Percentiles rank a stretch among this genome's conserved stretches.
Evolutionary conservation across 148 eudicot genomes (phyloP).

Genomic region (Nepenthes mirabilis): DNA sequence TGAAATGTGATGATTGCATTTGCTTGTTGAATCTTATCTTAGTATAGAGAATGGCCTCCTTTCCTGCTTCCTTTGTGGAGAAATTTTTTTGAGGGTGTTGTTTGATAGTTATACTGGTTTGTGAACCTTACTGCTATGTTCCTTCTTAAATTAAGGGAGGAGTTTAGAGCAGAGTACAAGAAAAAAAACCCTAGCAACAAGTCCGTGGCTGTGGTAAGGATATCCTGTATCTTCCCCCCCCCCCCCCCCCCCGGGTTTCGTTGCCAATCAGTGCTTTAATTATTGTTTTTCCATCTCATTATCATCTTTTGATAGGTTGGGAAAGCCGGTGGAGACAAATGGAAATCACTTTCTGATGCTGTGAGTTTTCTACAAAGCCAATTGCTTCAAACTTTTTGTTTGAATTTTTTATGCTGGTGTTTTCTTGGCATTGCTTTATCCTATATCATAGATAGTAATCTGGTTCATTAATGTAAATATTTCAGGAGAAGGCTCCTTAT

Average conservation of each 20-base stretch:
- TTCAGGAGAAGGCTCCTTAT: conserved; percentile 16
- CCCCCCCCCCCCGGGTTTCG: too few species aligned
- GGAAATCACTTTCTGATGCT: conserved; percentile 16
- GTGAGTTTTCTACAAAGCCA: conserved; percentile 10
- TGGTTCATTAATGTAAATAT: not conserved
- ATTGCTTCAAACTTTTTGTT: not conserved
- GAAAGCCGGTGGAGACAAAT: conserved; percentile 10
- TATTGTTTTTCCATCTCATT: not conserved
- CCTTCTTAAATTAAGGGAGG: conserved; percentile 16
- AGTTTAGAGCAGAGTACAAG: conserved; percentile 13
- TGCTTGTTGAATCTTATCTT: too few species aligned
- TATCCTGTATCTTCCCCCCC: not conserved
- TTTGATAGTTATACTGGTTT: not conserved
- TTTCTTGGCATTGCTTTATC: not conserved
- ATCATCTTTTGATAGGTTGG: conserved; percentile 5
- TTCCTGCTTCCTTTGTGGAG: too few species aligned
- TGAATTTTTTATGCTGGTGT: not conserved
- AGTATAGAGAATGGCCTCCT: too few species aligned
- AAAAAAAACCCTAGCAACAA: conserved; percentile 4
- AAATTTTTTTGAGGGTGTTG: not conserved
- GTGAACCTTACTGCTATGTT: conserved; percentile 1
- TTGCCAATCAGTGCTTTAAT: not conserved
- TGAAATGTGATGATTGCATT: too few species aligned
- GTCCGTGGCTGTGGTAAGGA: conserved; percentile 10
- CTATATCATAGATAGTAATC: not conserved